A percentile compares a stretch with the other conserved stretches of the same genome.
These are phyloP conservation scores for Knoxia roxburghii DNA, from an alignment of 257 asterid genomes.

Conservation along the genomic window DNA sequence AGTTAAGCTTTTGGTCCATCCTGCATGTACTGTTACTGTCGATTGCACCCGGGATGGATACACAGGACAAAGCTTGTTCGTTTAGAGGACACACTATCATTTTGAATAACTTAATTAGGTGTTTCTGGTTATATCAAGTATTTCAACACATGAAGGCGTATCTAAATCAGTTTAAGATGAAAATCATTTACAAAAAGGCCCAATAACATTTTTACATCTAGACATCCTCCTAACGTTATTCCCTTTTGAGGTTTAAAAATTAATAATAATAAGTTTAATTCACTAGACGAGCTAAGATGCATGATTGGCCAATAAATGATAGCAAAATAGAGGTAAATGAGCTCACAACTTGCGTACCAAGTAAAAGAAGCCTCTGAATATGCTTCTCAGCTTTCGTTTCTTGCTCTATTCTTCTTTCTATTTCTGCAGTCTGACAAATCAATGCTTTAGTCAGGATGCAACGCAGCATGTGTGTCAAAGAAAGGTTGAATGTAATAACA, in stretches of 20 bases:
- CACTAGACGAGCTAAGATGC: neutral
- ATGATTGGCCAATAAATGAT: neutral
- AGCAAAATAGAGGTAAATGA: slow-evolving; percentile 2
- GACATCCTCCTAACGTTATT: neutral
- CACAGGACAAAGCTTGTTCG: neutral
- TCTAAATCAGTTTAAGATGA: neutral
- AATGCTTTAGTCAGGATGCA: slow-evolving; percentile 7
- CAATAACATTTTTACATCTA: neutral
- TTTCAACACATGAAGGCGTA: neutral
- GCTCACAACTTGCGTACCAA: slow-evolving; percentile 44
- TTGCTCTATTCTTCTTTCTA: slow-evolving; percentile 93
- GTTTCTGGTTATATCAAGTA: neutral
- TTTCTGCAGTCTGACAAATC: slow-evolving; percentile 77
- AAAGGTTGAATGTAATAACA: neutral
- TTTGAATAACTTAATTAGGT: neutral
- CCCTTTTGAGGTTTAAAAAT: neutral
- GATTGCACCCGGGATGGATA: neutral
- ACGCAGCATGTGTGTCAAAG: neutral
- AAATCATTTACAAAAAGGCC: neutral
- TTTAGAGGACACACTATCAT: neutral
- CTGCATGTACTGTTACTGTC: neutral
- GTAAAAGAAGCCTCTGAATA: slow-evolving; percentile 91
- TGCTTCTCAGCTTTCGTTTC: slow-evolving; percentile 96
- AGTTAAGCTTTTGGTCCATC: neutral
- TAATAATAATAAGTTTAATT: neutral